Base-by-base conservation (phyloP, 106 monocot genomes). In the Dendrobium chrysotoxum region DNA sequence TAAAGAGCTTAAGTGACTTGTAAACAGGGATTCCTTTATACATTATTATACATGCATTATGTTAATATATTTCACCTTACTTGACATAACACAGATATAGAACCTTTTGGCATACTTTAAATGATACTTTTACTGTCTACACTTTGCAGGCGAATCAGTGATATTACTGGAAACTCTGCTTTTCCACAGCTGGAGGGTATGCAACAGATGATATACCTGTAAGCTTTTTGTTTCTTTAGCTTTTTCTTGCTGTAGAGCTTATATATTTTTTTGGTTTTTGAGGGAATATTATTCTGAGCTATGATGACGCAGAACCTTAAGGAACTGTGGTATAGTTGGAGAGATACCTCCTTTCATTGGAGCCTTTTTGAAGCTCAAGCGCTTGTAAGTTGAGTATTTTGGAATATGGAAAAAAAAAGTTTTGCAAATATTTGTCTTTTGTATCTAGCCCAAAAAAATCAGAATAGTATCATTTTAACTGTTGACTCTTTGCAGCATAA, bases 311-410 rank as follows among this genome's bases (percentile, higher is more conserved):
- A 76, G 76, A 47, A 76, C 76, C 25, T 26, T 76, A 76, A 47
- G 76, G 26, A 76, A 28, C 47, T 76, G 76, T 76, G 76, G 76
- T 76, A 46, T 76, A 45, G 50, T 47, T 47, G 76, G 76, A 76
- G 46, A 46, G 40, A 76, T 76, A 9, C 76, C 76, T 47, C 7
- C 1, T 1, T 76, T 21, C 47, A 5, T 76, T 12, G 76, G 47
- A 76, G 13, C 40, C 12, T 47, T 76, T 76, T 28, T 76, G 76
- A 47, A 47, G 28, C 76, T 76, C 13, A 76, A 50, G 47, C 76
- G 76, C 46, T 15, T 76, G 76, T 76, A 76, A 76, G 46, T 76
- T 50, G 23, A 47, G 12, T 50, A 46, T 47, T 7, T 21, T 3
- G 38, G 47, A 50, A 74, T 74, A 1, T n/a, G 26, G 15, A 23